These are phyloP conservation scores for Rhodosporidiobolus sp. DNA, from an alignment of 768 basidiomycete genomes.

Conservation along the genomic window DNA sequence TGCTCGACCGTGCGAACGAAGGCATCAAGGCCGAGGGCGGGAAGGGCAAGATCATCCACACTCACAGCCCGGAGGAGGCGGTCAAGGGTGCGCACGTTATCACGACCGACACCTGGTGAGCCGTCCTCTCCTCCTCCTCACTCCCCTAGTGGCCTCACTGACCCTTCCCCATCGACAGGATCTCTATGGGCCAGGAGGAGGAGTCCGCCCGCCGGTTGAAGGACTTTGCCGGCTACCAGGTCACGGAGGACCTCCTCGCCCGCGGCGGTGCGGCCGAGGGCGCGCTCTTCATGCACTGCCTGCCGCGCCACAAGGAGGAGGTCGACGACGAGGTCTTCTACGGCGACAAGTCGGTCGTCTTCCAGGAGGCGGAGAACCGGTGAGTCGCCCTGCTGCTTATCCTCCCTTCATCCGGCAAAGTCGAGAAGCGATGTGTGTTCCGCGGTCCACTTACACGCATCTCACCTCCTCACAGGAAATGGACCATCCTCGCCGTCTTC, in stretches of 20 bases:
- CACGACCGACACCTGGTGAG: conserved; percentile 91
- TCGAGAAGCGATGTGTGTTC: too few species aligned
- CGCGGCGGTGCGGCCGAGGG: conserved; percentile 43
- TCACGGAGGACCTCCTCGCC: conserved; percentile 80
- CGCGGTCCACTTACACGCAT: background rate
- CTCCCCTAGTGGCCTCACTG: background rate
- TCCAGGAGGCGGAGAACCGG: conserved; percentile 91
- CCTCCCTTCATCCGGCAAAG: too few species aligned
- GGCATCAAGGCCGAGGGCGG: conserved; percentile 36
- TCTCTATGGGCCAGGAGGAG: conserved; percentile 98
- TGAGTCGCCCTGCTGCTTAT: conserved; percentile 1
- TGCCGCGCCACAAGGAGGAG: conserved; percentile 87
- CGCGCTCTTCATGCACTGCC: conserved; percentile 80
- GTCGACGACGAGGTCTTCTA: conserved; percentile 98
- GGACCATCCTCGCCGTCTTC: conserved; percentile 90
- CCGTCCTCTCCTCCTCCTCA: background rate
- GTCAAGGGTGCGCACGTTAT: conserved; percentile 88
- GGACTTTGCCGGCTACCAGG: conserved; percentile 89
- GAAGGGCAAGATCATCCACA: conserved; percentile 40
- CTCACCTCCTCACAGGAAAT: conserved; percentile 55
- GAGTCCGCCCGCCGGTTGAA: conserved; percentile 80
- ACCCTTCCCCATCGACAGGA: conserved; percentile 56
- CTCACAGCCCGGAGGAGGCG: conserved; percentile 66
- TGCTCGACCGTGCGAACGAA: conserved; percentile 76
- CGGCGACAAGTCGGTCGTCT: conserved; percentile 83